Conservation (phyloP, 2,329 filamentous ascomycete species). For the Coniochaeta sp. region DNA sequence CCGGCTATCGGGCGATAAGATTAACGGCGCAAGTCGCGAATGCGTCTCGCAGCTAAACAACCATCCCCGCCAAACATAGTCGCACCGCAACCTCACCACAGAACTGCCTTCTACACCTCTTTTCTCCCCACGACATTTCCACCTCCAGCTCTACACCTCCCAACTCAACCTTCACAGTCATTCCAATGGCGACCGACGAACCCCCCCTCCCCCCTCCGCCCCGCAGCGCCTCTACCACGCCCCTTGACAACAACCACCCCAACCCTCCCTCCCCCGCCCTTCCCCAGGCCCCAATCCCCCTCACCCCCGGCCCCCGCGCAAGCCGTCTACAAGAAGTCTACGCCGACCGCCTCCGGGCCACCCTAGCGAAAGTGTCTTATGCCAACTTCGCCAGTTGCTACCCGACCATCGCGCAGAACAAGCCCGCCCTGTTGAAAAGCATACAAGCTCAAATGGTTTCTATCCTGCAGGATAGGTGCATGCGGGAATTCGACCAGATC, state of each 20-base stretch:
- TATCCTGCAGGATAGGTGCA: constrained; percentile 45
- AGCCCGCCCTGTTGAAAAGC: constrained; percentile 42
- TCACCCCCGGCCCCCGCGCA: constrained; percentile 50
- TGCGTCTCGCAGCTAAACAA: no score
- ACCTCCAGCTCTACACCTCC: not conserved
- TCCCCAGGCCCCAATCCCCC: constrained; percentile 32
- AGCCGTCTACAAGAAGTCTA: constrained; percentile 47
- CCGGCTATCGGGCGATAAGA: no score
- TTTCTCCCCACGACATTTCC: no score
- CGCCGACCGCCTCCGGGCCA: constrained; percentile 42
- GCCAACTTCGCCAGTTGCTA: constrained; percentile 55
- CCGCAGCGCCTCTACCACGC: not conserved
- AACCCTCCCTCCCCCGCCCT: constrained; percentile 29
- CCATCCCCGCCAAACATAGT: no score
- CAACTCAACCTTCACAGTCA: no score
- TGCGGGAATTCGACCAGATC: constrained; percentile 53
- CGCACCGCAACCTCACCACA: no score
- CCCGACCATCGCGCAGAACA: constrained; percentile 47
- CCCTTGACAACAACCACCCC: no score
- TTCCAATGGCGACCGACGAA: constrained; percentile 1
- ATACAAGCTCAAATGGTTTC: constrained; percentile 54
- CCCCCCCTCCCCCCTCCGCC: not conserved
- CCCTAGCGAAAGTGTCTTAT: constrained; percentile 48
- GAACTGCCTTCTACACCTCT: no score
- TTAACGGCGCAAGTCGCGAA: no score